These are phyloP conservation scores for Monosporascus sp. DNA, from an alignment of 2,329 filamentous ascomycete species.

Conservation along the genomic window DNA sequence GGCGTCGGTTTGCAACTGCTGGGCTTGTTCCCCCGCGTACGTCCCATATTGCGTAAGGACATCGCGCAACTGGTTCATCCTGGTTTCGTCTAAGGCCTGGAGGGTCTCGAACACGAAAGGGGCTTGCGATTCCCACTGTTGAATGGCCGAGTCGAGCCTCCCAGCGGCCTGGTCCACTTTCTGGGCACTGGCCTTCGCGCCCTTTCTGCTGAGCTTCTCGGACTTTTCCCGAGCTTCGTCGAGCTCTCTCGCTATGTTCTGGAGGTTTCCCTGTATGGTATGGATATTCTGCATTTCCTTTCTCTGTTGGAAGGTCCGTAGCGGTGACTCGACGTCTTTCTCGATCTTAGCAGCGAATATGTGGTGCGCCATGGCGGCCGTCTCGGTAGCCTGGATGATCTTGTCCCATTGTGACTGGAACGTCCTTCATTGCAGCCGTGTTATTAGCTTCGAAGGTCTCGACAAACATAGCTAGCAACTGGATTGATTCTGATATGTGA, in stretches of 20 bases:
- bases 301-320: constrained; percentile 67
- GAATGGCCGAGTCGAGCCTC: constrained; percentile 69
- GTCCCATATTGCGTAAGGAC: constrained; percentile 89
- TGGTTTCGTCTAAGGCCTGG: constrained; percentile 82
- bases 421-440: constrained; percentile 51
- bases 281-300: constrained; percentile 78
- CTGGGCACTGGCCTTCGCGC: constrained; percentile 65
- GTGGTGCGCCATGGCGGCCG: constrained; percentile 78
- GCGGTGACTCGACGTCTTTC: constrained; percentile 76
- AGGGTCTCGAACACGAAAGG: constrained; percentile 92
- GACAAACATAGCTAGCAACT: neutral
- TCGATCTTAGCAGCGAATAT: constrained; percentile 77
- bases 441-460: constrained; percentile 9
- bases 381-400: constrained; percentile 73
- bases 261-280: constrained; percentile 75
- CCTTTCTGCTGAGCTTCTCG: constrained; percentile 80
- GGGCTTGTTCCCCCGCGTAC: constrained; percentile 81
- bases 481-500: constrained; percentile 2
- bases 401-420: constrained; percentile 89
- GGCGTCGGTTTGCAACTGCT: constrained; percentile 66
- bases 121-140: constrained; percentile 90
- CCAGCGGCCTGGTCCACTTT: constrained; percentile 71
- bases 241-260: constrained; percentile 75
- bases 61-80: constrained; percentile 85
- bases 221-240: constrained; percentile 77